Evolutionary conservation across 345 rosid genomes (phyloP).

Genomic region (Bruguiera parviflora): DNA sequence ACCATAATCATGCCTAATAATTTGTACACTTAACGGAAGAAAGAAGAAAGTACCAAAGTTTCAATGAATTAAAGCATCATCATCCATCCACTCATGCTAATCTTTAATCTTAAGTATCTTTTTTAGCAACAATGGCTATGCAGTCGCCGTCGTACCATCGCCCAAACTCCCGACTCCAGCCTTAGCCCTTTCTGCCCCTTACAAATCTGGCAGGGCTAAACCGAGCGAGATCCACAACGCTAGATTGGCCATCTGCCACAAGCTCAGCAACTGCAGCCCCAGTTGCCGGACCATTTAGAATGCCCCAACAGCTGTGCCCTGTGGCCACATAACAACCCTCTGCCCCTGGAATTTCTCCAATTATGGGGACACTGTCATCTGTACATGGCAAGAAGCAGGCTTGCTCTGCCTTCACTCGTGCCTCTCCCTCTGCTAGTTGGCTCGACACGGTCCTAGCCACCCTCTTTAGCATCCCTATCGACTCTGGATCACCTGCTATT

Average conservation of each 20-base stretch:
- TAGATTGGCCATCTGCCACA: constrained; percentile 57
- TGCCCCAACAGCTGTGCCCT: constrained; percentile 92
- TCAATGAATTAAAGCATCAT: no score
- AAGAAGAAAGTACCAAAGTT: no score
- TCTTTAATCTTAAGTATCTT: no score
- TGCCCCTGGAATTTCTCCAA: constrained; percentile 68
- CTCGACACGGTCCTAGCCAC: constrained; percentile 72
- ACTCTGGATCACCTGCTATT: constrained; percentile 54
- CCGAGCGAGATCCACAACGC: constrained; percentile 53
- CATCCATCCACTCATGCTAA: no score
- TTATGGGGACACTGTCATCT: constrained; percentile 66
- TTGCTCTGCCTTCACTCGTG: constrained; percentile 69
- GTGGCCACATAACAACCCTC: constrained; percentile 75
- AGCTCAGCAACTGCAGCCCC: constrained; percentile 88
- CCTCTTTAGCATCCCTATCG: constrained; percentile 62
- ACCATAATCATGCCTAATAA: no score
- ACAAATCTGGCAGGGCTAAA: constrained; percentile 77
- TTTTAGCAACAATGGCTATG: no score
- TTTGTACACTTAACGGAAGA: no score
- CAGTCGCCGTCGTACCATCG: no score
- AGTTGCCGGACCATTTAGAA: constrained; percentile 85
- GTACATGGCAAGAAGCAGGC: constrained; percentile 88
- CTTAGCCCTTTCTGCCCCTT: constrained; percentile 14
- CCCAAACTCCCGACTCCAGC: neutral
- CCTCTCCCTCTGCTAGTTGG: constrained; percentile 55